Evolutionary conservation across 2,329 filamentous ascomycete species (phyloP).

Genomic region (Penicillium nordicum): DNA sequence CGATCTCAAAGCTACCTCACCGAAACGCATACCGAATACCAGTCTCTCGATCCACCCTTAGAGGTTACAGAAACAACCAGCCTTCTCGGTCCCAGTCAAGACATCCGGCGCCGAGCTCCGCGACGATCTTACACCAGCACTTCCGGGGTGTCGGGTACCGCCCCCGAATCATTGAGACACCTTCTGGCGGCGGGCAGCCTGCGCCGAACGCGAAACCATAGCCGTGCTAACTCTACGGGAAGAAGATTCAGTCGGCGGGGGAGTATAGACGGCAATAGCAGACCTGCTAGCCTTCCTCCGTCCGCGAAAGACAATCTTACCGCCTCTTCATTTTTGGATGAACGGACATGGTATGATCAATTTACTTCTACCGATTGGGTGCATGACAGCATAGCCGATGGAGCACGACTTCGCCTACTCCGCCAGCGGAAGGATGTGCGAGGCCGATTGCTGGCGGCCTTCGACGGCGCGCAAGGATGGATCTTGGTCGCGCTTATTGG

Average conservation of each 20-base stretch:
- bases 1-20: constrained; percentile 29
- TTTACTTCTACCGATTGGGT: constrained; percentile 98
- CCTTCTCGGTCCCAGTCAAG: constrained; percentile 27
- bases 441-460: constrained; percentile 70
- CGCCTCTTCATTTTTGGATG: constrained; percentile 66
- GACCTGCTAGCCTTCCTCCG: constrained; percentile 19
- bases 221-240: constrained; percentile 49
- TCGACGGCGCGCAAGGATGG: constrained; percentile 92
- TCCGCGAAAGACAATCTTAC: constrained; percentile 54
- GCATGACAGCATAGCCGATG: constrained; percentile 92
- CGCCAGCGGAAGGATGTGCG: constrained; percentile 77
- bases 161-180: constrained; percentile 36
- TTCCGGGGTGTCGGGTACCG: constrained; percentile 33
- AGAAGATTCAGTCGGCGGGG: constrained; percentile 52
- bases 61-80: constrained; percentile 37
- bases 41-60: constrained; percentile 30
- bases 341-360: constrained; percentile 97
- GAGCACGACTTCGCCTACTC: constrained; percentile 80
- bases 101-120: constrained; percentile 19
- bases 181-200: constrained; percentile 35
- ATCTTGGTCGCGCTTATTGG: constrained; percentile 87
- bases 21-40: constrained; percentile 33
- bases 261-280: constrained; percentile 53
- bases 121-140: constrained; percentile 39
- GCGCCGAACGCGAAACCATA: constrained; percentile 45